These are phyloP conservation scores for Crithidia fasciculata DNA, from an alignment of 208 protist species.

Conservation along the genomic window DNA sequence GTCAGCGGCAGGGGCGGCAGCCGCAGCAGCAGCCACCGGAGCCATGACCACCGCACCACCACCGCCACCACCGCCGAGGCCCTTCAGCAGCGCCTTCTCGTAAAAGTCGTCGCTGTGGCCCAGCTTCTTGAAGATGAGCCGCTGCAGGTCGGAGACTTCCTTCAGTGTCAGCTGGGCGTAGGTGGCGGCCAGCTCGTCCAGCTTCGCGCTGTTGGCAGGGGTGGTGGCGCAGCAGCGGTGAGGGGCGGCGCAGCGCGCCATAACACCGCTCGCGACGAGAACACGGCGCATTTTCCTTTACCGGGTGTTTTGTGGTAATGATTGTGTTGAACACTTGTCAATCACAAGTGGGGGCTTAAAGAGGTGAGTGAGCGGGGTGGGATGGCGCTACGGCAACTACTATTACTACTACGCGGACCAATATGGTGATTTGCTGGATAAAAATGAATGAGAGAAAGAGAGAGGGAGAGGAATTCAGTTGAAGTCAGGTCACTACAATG, in stretches of 20 bases:
- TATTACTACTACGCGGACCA: neutral
- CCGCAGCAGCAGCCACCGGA: slow-evolving; percentile 21
- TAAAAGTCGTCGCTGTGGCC: slow-evolving; percentile 92
- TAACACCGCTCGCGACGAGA: slow-evolving; percentile 23
- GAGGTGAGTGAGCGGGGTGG: neutral
- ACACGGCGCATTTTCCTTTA: slow-evolving; percentile 43
- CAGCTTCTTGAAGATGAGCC: slow-evolving; percentile 91
- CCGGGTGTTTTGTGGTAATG: neutral
- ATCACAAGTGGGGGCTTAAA: neutral
- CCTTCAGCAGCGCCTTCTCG: slow-evolving; percentile 87
- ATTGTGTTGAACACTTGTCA: neutral
- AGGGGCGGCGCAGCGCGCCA: slow-evolving; percentile 22
- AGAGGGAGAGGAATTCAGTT: neutral
- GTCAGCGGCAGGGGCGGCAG: slow-evolving; percentile 41
- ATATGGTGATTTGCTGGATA: too few relatives aligned
- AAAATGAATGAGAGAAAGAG: too few relatives aligned
- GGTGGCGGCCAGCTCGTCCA: slow-evolving; percentile 76
- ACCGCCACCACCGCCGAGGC: slow-evolving; percentile 65
- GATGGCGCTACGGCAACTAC: slow-evolving; percentile 10
- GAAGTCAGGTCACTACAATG: too few relatives aligned
- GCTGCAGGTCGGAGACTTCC: slow-evolving; percentile 87
- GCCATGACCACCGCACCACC: slow-evolving; percentile 57
- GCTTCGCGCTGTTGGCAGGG: slow-evolving; percentile 48
- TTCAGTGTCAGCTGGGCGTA: slow-evolving; percentile 89
- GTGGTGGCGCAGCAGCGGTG: slow-evolving; percentile 41